Evolutionary conservation across 306 rosid genomes (phyloP), one percentile per base, ranked within the genome.

Genomic region (Prunus armeniaca): DNA sequence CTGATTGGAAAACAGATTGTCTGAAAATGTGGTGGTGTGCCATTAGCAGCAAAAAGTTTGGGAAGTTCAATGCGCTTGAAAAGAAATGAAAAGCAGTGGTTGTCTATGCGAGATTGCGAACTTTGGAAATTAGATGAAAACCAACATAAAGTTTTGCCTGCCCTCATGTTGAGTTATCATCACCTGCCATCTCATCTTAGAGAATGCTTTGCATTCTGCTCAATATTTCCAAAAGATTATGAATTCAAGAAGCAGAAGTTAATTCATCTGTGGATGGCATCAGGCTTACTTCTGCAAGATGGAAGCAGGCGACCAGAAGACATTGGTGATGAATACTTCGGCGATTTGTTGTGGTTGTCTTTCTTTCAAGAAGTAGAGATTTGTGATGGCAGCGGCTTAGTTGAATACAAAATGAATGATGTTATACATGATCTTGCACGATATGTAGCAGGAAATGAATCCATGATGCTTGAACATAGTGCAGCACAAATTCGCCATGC

Each of bases 11-110:
- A 50, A 15, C 69, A 32, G 0, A 32, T 32, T 5, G 38, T 32
- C 6, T 0, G 0, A 32, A 79, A 66, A 41, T 65, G 78, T 32
- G 28, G 67, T 5, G 83, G 83, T 9, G 20, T 79, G 3, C 69
- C 83, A 10, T 28, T 73, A 46, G 70, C 83, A 12, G 73, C 50
- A 32, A 79, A 79, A 65, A 20, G 69, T 2, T 67, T 73, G 61
- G 83, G 78, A 20, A 69, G 78, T 45, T 17, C 45, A 2, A 0
- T 79, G 60, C 22, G 32, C 4, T 58, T 38, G 5, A 47, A 73
- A 66, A 12, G 60, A 66, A 25, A 22, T 1, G 69, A 2, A 45
- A 2, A 10, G 0, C 54, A 73, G 34, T 79, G 78, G 83, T 0
- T 11, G 19, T 19, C 4, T 11, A 20, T 79, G 45, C 61, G 13